A percentile compares a stretch with the other conserved stretches of the same genome.
These are phyloP conservation scores for Saposhnikovia divaricata DNA, from an alignment of 129 eudicot species.

Conservation along the genomic window DNA sequence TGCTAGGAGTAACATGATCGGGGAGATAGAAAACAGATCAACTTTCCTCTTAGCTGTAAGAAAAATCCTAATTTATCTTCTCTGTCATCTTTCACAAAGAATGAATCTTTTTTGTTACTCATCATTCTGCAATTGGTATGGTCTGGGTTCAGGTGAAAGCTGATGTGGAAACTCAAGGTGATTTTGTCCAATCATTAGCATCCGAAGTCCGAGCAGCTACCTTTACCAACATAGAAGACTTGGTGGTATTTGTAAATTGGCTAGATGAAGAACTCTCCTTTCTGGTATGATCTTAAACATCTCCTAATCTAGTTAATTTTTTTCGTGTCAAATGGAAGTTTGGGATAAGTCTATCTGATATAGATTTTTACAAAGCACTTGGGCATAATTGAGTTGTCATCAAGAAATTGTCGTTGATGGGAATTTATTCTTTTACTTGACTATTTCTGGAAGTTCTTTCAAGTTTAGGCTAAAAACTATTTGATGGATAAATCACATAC, in stretches of 20 bases:
- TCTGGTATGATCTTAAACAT: conserved; percentile 45
- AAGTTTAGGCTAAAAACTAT: background rate
- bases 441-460: background rate
- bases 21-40: conserved; percentile 95
- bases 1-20: conserved; percentile 97
- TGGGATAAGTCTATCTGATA: background rate
- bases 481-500: conserved; percentile 1
- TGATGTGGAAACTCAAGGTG: conserved; percentile 99
- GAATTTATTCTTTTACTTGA: background rate
- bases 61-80: background rate
- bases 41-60: conserved; percentile 95
- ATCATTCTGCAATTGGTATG: background rate
- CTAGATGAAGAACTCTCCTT: conserved; percentile 98
- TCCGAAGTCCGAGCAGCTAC: conserved; percentile 90
- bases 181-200: conserved; percentile 91
- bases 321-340: background rate
- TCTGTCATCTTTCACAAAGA: background rate
- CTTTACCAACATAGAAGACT: conserved; percentile 65
- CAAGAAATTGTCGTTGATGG: background rate
- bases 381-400: background rate
- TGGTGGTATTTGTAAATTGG: conserved; percentile 91
- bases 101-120: background rate
- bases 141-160: conserved; percentile 79
- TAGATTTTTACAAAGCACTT: background rate
- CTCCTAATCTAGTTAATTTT: background rate